Base-by-base conservation (phyloP, 2,329 filamentous ascomycete species). In the Penicillium sp. region DNA sequence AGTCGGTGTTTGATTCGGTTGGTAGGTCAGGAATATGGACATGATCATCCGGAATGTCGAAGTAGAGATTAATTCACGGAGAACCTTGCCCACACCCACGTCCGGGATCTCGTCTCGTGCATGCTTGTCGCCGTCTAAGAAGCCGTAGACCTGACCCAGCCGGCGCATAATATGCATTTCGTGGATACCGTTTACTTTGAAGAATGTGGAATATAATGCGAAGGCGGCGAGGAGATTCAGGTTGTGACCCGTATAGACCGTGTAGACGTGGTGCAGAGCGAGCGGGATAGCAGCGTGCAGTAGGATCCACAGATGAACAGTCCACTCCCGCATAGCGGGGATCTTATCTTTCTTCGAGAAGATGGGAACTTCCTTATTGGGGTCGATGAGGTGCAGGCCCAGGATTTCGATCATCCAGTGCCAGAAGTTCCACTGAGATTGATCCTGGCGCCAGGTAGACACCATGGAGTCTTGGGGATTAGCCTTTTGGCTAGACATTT, bases 261-360 rank as follows among this genome's bases (percentile, higher is more conserved):
- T 63, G 48, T 70, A 77, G 27, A 64, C 52, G 58, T 79, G 73
- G 31, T 80, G 77, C 0, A 78, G 44, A 35, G 68, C 54, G 9
- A 80, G 60, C 1, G 78, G 77, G 6, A 77, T 63, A 2, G 68
- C 59, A 1, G 77, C 69, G 56, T 80, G 73, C 11, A 73, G 62
- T 2, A 80, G 53, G 0, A 80, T 71, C 76, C 77, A 80, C 4
- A 68, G 61, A 50, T 79, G 75, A 3, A 70, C 59, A 19, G 70
- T 68, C 62, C 64, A 71, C 27, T 77, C 68, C 0, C 74, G 66
- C n/a, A 78, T 59, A 53, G 73, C 70, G 1, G 77, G 77, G 4
- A 80, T 61, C 33, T 75, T 75, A 33, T 80, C 77, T 1, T 67
- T 68, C 62, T 81, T 80, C 14, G 64, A 49, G 61, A 78, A 74